phyloP scores from a whole-genome alignment of 495 filamentous ascomycete species.

The Haplographium delicatum region DNA sequence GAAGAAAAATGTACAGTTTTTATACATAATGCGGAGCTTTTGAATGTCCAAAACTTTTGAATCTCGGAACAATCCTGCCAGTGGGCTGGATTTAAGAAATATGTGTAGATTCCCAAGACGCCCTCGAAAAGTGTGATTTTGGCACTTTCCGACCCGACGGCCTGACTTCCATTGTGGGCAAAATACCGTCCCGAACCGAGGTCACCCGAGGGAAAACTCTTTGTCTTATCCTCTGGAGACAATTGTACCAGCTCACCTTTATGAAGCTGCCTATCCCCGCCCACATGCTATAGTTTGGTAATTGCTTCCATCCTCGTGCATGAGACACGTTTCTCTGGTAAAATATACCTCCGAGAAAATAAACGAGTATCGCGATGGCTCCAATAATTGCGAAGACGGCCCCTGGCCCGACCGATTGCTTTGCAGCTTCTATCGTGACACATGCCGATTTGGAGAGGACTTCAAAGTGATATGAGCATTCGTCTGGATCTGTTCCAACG shows the following conservation, averaged over 20 bases:
- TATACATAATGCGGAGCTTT: conserved; percentile 7
- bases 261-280: conserved; percentile 78
- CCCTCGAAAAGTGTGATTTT: conserved; percentile 17
- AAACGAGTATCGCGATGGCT: conserved; percentile 77
- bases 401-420: conserved; percentile 68
- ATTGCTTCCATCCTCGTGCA: conserved; percentile 89
- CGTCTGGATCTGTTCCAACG: conserved; percentile 74
- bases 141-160: conserved; percentile 14
- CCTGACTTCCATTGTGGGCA: conserved; percentile 23
- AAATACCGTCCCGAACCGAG: conserved; percentile 22
- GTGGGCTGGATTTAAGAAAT: conserved; percentile 19
- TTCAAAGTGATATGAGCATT: conserved; percentile 97
- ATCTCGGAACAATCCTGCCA: conserved; percentile 5
- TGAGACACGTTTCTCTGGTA: conserved; percentile 95
- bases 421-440: conserved; percentile 54
- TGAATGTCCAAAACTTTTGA: conserved; percentile 3
- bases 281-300: conserved; percentile 94
- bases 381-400: conserved; percentile 92
- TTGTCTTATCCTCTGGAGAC: conserved; percentile 14
- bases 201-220: conserved; percentile 18
- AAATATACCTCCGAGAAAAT: conserved; percentile 86
- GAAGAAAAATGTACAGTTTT: background rate
- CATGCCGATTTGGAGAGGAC: conserved; percentile 85
- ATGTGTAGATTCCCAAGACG: conserved; percentile 22
- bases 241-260: conserved; percentile 54